Evolutionary conservation across 2,329 filamentous ascomycete species (phyloP), one percentile per base, ranked within the genome.

Genomic region (Apiospora rasikravindrae): DNA sequence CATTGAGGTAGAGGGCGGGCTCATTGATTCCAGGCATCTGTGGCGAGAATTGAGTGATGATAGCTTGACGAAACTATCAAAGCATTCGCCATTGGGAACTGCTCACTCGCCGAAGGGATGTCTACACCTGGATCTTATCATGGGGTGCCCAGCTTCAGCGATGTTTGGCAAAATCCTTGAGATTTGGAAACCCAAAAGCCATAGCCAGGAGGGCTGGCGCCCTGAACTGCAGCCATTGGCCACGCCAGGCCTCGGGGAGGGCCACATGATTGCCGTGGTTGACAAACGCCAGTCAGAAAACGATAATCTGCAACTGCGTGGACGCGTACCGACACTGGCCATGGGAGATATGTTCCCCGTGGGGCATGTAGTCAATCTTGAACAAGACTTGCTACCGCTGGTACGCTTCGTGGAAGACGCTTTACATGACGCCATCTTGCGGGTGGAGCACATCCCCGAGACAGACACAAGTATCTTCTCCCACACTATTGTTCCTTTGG

Each of bases 21-120:
- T 7, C 0, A 33, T 57, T 6, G 5, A 2, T 8, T 57, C 33
- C 24, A 57, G 4, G 26, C 3, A 57, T 5, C 14, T 19, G 2
- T 57, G 51, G 51, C 1, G 6, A 2, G 26, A 33, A 24, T 4
- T 13, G 0, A 24, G 1, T 0, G 16, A 16, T 2, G 0, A 1
- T 29, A 1, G 24, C 13, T 4, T 4, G 45, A 19, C 8, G 4
- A 49, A n/a, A 49, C 19, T 19, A 1, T 49, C 45, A 22, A n/a
- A 3, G n/a, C 45, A 3, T 49, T 49, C 45, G 45, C 4, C 45
- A 8, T 3, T 1, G 7, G 45, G n/a, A 19, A 22, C 16, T n/a
- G 19, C n/a, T 7, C 1, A 49, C n/a, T 45, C 44, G 19, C 44
- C 44, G 8, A 4, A 45, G 19, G 44, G 13, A 16, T 16, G 44